Percentiles rank a stretch among this genome's conserved stretches.
phyloP scores from a whole-genome alignment of 805 yeast genomes.

The Nakazawaea peltata region DNA sequence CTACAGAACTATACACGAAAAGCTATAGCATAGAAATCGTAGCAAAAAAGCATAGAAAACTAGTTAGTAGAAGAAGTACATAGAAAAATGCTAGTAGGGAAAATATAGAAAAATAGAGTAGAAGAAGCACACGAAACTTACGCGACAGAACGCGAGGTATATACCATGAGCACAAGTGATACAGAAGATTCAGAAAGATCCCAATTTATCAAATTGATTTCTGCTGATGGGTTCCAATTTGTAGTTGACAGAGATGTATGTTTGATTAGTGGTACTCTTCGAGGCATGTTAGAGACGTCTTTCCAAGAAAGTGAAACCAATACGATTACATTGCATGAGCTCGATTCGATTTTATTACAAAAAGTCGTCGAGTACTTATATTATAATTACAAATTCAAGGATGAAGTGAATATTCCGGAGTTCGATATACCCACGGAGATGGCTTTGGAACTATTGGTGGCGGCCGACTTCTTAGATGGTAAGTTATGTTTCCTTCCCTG shows the following conservation, averaged over 20 bases:
- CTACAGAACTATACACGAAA: too few relatives aligned
- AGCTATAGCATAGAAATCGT: too few relatives aligned
- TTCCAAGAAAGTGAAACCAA: slow-evolving; percentile 55
- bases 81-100: neutral
- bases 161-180: slow-evolving; percentile 11
- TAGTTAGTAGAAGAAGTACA: neutral
- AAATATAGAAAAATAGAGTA: neutral
- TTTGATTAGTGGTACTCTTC: slow-evolving; percentile 55
- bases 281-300: slow-evolving; percentile 46
- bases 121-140: neutral
- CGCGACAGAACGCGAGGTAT: too few relatives aligned
- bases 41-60: too few relatives aligned
- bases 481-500: slow-evolving; percentile 2
- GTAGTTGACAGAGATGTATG: slow-evolving; percentile 70
- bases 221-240: slow-evolving; percentile 63
- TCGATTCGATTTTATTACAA: slow-evolving; percentile 64
- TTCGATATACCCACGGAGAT: slow-evolving; percentile 90
- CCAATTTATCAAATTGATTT: slow-evolving; percentile 54
- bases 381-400: slow-evolving; percentile 63
- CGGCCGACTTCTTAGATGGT: slow-evolving; percentile 81
- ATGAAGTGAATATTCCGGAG: slow-evolving; percentile 64
- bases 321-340: slow-evolving; percentile 47
- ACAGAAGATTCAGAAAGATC: slow-evolving; percentile 13
- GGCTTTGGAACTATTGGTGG: slow-evolving; percentile 85
- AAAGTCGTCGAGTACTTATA: slow-evolving; percentile 81